These are phyloP conservation scores for Didymella pomorum DNA, from an alignment of 2,329 filamentous ascomycete genomes.

Conservation along the genomic window DNA sequence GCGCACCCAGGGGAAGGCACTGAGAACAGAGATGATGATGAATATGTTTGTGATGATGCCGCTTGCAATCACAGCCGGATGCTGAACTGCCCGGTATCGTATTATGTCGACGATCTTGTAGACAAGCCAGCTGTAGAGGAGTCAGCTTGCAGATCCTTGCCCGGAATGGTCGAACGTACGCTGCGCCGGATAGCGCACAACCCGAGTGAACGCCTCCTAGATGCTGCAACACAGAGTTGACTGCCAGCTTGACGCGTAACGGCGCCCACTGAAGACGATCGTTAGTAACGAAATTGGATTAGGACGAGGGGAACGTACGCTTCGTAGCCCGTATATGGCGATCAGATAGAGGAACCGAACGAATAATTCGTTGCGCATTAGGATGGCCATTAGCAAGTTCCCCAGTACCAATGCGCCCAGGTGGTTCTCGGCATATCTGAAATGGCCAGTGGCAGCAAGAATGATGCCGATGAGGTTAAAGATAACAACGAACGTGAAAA, in stretches of 20 bases:
- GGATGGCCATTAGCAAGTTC: conserved; percentile 42
- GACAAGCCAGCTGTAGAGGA: conserved; percentile 40
- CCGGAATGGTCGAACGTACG: conserved; percentile 27
- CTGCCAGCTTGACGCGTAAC: conserved; percentile 39
- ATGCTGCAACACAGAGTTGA: conserved; percentile 45
- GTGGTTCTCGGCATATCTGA: conserved; percentile 45
- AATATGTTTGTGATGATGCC: conserved; percentile 47
- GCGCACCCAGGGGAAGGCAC: conserved; percentile 48
- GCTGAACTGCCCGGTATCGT: conserved; percentile 43
- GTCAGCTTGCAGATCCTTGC: conserved; percentile 17
- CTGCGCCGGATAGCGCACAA: conserved; percentile 46
- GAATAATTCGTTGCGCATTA: conserved; percentile 47
- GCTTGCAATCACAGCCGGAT: conserved; percentile 42
- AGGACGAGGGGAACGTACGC: not conserved
- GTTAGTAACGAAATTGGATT: conserved; percentile 7
- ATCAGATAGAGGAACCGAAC: conserved; percentile 45
- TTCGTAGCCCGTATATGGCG: conserved; percentile 41
- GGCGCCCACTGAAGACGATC: conserved; percentile 42
- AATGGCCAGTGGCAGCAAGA: conserved; percentile 38
- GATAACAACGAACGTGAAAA: conserved; percentile 44
- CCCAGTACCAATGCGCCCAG: conserved; percentile 45
- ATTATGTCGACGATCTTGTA: conserved; percentile 49
- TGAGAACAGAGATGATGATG: conserved; percentile 48
- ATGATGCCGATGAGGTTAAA: conserved; percentile 44
- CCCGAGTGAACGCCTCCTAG: conserved; percentile 48